Percentiles rank a stretch among this genome's conserved stretches.
phyloP scores from a whole-genome alignment of 1,284 basidiomycete genomes.

The Irpex rosettiformis region DNA sequence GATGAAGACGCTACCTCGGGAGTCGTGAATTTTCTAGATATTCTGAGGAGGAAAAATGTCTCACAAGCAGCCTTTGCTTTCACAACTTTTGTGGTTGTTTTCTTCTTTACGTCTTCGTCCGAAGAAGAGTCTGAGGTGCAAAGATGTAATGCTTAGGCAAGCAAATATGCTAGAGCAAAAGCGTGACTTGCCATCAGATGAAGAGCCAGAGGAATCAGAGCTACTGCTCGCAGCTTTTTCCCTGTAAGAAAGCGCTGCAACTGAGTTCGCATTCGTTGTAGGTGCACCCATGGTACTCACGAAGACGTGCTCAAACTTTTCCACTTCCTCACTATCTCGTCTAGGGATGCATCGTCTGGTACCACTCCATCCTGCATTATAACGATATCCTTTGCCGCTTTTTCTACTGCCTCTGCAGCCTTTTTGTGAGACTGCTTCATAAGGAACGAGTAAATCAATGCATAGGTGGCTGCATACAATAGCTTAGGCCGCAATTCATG shows the following conservation, averaged over 20 bases:
- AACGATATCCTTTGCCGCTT: conserved; percentile 58
- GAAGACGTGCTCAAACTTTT: conserved; percentile 30
- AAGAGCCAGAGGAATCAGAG: conserved; percentile 20
- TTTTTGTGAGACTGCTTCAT: conserved; percentile 57
- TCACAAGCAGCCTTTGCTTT: neutral
- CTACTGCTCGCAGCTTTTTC: conserved; percentile 9
- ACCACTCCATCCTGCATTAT: conserved; percentile 51
- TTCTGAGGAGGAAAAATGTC: neutral
- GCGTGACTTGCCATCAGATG: conserved; percentile 31
- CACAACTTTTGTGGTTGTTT: neutral
- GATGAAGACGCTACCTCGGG: conserved; percentile 2
- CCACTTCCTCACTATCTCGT: conserved; percentile 64
- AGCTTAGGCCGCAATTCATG: neutral
- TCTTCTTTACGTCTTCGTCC: neutral
- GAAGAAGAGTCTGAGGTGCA: neutral
- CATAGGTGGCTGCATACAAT: conserved; percentile 50
- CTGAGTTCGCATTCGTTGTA: neutral
- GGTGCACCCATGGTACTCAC: conserved; percentile 10
- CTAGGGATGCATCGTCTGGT: conserved; percentile 49
- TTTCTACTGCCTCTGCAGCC: conserved; percentile 50
- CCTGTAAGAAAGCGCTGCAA: neutral
- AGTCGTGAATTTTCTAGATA: neutral
- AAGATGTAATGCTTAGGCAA: neutral
- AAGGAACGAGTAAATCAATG: conserved; percentile 71
- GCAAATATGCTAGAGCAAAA: neutral